A percentile compares a stretch with the other conserved stretches of the same genome.
Evolutionary conservation across 2,329 filamentous ascomycete species (phyloP).

Genomic region (Alternaria novae-zelandiae): DNA sequence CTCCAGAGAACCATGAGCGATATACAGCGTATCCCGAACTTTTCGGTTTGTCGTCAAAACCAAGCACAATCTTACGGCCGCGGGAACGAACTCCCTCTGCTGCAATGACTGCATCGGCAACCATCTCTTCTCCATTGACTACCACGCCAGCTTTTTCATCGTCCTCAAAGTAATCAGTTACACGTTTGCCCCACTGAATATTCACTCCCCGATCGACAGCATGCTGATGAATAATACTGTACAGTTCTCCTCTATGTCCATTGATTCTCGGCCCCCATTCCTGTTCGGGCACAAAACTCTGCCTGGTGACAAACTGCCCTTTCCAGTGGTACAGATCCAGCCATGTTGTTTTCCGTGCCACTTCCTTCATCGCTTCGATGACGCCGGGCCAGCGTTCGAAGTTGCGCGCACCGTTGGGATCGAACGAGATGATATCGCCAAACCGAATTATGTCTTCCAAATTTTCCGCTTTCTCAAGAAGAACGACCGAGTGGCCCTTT

Average conservation of each 20-base stretch:
- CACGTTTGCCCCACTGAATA: constrained; percentile 59
- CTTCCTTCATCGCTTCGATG: constrained; percentile 54
- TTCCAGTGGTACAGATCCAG: constrained; percentile 67
- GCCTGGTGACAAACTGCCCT: constrained; percentile 67
- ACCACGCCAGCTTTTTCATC: constrained; percentile 59
- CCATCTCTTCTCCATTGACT: constrained; percentile 53
- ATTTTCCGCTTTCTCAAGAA: constrained; percentile 59
- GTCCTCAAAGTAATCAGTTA: constrained; percentile 63
- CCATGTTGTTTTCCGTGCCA: constrained; percentile 62
- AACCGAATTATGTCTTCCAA: constrained; percentile 63
- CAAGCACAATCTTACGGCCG: constrained; percentile 60
- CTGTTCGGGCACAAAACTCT: constrained; percentile 49
- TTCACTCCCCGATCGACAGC: constrained; percentile 61
- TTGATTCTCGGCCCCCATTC: constrained; percentile 62
- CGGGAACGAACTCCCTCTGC: constrained; percentile 61
- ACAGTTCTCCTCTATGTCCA: constrained; percentile 66
- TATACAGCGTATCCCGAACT: constrained; percentile 62
- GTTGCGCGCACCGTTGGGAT: constrained; percentile 65
- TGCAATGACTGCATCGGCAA: constrained; percentile 59
- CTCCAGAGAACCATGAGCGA: constrained; percentile 52
- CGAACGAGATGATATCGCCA: constrained; percentile 68
- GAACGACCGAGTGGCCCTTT: constrained; percentile 63
- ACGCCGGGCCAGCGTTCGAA: constrained; percentile 60
- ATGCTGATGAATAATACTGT: constrained; percentile 63
- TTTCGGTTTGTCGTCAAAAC: constrained; percentile 60